Evolutionary conservation across 257 asterid genomes (phyloP).

Genomic region (Nicotiana noctiflora): DNA sequence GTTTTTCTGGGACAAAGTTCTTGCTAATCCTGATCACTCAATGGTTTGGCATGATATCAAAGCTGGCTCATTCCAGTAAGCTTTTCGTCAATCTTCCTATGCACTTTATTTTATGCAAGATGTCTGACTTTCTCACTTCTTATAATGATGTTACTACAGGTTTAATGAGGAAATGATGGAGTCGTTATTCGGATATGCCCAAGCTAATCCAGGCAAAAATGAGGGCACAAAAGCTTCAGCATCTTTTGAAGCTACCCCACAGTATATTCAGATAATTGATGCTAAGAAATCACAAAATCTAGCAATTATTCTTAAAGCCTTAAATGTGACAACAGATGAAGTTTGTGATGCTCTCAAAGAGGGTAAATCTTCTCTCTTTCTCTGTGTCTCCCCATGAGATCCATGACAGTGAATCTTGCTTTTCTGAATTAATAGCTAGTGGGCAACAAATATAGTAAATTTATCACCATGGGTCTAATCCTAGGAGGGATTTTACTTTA

Average conservation of each 20-base stretch:
- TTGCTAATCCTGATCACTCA: conserved; percentile 71
- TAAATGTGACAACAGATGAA: conserved; percentile 85
- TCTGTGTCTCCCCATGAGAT: neutral
- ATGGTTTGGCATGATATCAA: conserved; percentile 96
- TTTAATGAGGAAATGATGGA: conserved; percentile 96
- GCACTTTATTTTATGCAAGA: neutral
- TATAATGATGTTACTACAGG: conserved; percentile 28
- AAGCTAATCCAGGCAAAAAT: conserved; percentile 40
- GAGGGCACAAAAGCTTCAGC: conserved; percentile 31
- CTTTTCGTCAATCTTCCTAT: neutral
- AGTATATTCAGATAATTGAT: conserved; percentile 72
- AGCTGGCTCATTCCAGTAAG: conserved; percentile 96
- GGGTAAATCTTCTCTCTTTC: conserved; percentile 33
- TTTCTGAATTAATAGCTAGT: neutral
- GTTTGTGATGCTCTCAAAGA: conserved; percentile 73
- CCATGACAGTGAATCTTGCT: neutral
- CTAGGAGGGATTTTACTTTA: neutral
- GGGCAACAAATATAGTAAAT: neutral
- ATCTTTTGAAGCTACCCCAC: conserved; percentile 38
- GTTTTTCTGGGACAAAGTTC: conserved; percentile 95
- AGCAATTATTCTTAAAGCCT: conserved; percentile 79
- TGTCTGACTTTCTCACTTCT: neutral
- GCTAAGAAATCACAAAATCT: conserved; percentile 79
- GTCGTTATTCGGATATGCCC: conserved; percentile 61
- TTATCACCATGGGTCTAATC: neutral